These are phyloP conservation scores for Trichosporon ovoides DNA, from an alignment of 1,284 basidiomycete genomes.

Conservation along the genomic window DNA sequence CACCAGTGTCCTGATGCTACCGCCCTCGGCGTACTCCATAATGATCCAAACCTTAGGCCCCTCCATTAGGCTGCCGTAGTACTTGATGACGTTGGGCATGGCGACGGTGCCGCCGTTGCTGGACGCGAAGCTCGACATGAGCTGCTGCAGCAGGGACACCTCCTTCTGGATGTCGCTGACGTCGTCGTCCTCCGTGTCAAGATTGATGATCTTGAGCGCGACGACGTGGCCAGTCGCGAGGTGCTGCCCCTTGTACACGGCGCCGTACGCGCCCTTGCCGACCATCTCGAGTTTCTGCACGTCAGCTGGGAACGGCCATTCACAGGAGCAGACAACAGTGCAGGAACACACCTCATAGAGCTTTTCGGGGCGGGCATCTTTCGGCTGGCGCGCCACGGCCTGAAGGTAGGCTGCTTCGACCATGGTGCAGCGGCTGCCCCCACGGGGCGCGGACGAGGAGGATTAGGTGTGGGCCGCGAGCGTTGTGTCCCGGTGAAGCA, in stretches of 20 bases:
- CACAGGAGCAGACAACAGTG: too few relatives aligned
- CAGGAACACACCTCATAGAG: conserved; percentile 37
- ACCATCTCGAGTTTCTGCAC: conserved; percentile 63
- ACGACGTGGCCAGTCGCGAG: conserved; percentile 77
- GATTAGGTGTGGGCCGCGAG: neutral
- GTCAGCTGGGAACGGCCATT: conserved; percentile 14
- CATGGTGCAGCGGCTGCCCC: conserved; percentile 17
- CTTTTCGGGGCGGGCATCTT: conserved; percentile 38
- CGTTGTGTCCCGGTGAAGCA: neutral
- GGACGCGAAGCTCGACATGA: conserved; percentile 54
- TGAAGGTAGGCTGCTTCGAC: conserved; percentile 39
- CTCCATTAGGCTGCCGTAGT: conserved; percentile 92
- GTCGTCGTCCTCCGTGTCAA: conserved; percentile 95
- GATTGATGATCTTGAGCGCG: conserved; percentile 96
- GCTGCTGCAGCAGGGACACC: conserved; percentile 83
- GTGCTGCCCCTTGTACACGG: conserved; percentile 89
- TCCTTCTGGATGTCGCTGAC: conserved; percentile 95
- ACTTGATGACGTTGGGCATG: conserved; percentile 78
- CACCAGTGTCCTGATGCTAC: conserved; percentile 81
- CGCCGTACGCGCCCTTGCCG: conserved; percentile 93
- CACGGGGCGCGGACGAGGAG: neutral
- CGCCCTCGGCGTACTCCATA: conserved; percentile 96
- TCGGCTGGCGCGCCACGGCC: conserved; percentile 37
- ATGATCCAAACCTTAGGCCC: conserved; percentile 97
- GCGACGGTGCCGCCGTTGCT: conserved; percentile 18